Conservation (phyloP, 164 flowering plant species). For the Magnolia sinica region DNA sequence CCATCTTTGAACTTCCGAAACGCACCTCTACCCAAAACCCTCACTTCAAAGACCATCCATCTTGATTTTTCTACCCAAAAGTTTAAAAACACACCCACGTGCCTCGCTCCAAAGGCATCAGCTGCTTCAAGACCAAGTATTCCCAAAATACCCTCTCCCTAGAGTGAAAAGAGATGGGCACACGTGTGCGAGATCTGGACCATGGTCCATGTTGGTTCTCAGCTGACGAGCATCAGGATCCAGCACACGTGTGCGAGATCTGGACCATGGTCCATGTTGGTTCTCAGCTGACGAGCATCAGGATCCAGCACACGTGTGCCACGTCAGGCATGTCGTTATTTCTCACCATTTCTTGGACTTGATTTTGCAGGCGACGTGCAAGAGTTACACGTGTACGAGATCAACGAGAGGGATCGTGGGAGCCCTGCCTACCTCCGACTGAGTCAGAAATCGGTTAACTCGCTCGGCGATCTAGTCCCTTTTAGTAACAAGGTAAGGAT, state of each 20-base stretch:
- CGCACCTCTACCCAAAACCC: not conserved
- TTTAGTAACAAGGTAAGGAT: constrained; percentile 50
- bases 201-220: not conserved
- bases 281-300: not conserved
- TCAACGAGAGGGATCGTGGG: constrained; percentile 69
- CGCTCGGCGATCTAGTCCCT: constrained; percentile 71
- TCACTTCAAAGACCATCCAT: constrained; percentile 19
- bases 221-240: not conserved
- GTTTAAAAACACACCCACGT: constrained; percentile 13
- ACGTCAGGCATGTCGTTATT: not conserved
- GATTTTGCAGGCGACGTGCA: constrained; percentile 36
- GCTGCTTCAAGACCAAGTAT: constrained; percentile 28
- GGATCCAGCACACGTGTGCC: not conserved
- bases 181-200: not conserved
- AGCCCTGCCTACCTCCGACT: constrained; percentile 68
- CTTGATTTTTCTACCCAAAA: constrained; percentile 6
- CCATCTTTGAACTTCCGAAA: constrained; percentile 10
- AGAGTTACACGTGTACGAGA: constrained; percentile 58
- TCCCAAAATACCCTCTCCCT: not conserved
- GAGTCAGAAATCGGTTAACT: constrained; percentile 42
- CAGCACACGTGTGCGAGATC: not conserved
- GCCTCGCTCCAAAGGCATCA: constrained; percentile 8
- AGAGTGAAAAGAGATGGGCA: not conserved
- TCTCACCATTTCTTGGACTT: not conserved
- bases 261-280: not conserved